Evolutionary conservation across 495 filamentous ascomycete genomes (phyloP).

Genomic region (Penicillium lagena): DNA sequence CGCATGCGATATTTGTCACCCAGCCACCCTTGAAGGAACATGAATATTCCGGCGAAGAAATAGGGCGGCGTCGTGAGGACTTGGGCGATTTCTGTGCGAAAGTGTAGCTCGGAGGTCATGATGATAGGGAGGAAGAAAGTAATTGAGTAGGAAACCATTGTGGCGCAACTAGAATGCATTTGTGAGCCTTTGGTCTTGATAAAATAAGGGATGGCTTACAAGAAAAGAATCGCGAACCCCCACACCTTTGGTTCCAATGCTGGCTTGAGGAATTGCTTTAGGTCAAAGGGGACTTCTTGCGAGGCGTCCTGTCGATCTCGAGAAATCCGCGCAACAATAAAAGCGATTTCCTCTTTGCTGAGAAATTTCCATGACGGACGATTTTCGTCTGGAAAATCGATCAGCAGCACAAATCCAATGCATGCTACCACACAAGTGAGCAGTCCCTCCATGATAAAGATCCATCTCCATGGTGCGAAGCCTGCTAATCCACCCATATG

Average conservation of each 20-base stretch:
- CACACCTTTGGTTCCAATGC: slow-evolving; percentile 48
- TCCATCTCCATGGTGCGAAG: slow-evolving; percentile 52
- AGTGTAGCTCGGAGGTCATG: slow-evolving; percentile 32
- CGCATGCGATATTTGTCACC: slow-evolving; percentile 48
- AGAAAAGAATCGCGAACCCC: slow-evolving; percentile 46
- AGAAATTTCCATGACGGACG: slow-evolving; percentile 37
- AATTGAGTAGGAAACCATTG: slow-evolving; percentile 39
- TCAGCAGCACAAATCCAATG: slow-evolving; percentile 35
- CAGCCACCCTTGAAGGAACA: slow-evolving; percentile 37
- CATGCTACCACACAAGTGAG: slow-evolving; percentile 26
- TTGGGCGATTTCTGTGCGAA: slow-evolving; percentile 40
- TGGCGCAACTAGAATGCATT: too few species aligned
- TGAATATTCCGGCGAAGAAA: slow-evolving; percentile 45
- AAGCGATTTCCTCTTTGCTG: slow-evolving; percentile 30
- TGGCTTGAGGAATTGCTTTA: slow-evolving; percentile 34
- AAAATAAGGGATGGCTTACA: slow-evolving; percentile 26
- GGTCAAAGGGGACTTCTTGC: slow-evolving; percentile 31
- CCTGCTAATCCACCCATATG: slow-evolving; percentile 38
- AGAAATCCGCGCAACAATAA: slow-evolving; percentile 43
- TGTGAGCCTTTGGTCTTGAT: background rate
- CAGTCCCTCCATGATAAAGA: slow-evolving; percentile 49
- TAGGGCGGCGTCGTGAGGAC: slow-evolving; percentile 54
- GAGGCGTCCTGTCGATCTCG: slow-evolving; percentile 42
- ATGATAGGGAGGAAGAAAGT: slow-evolving; percentile 58
- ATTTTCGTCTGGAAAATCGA: slow-evolving; percentile 45